Base-by-base conservation (phyloP, 2,329 filamentous ascomycete genomes). In the Acrocalymma vagum region DNA sequence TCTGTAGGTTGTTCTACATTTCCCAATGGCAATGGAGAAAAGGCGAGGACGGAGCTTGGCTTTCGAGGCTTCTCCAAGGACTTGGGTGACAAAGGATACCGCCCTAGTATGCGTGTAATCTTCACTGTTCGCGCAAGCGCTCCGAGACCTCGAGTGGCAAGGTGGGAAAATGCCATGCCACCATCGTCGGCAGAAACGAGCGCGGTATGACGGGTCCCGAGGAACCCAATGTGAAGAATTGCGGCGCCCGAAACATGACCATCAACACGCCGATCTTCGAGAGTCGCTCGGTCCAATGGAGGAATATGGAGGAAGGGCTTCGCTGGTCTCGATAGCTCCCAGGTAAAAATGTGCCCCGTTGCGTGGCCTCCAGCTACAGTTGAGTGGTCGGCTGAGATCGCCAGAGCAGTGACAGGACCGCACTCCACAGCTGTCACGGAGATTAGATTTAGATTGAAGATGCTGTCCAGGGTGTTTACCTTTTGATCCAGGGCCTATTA, bases 121-220 rank as follows among this genome's bases (percentile, higher is more conserved):
- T 90, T 96, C 30, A 99, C 88, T 0, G 84, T 86, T 42, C 94
- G 83, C 5, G 87, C 91, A 15, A 99, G 80, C 16, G 91, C 82
- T 3, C 94, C 94, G 24, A 95, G 86, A 2, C 94, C 95, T 58
- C 95, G 81, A 8, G 90, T 95, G 8, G 94, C 95, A 8, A 99
- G 80, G 70, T 99, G 95, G 3, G 94, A 96, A 68, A 99, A 99
- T 1, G 94, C 93, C 95, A 99, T 99, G 14, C 95, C 94, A 32
- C 84, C 84, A 60, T 95, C 89, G 70, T 99, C 92, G 3, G 94
- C 94, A 4, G 94, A 99, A 9, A 97, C 92, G 5, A 99, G 78
- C 3, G 95, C 94, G 10, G 94, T 99, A 60, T 94, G 92, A 44
- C 95, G 82, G 3, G 90, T 96, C 6, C 93, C 94, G 5, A 99